phyloP scores from a whole-genome alignment of 495 filamentous ascomycete genomes.

The Durotheca rogersii region DNA sequence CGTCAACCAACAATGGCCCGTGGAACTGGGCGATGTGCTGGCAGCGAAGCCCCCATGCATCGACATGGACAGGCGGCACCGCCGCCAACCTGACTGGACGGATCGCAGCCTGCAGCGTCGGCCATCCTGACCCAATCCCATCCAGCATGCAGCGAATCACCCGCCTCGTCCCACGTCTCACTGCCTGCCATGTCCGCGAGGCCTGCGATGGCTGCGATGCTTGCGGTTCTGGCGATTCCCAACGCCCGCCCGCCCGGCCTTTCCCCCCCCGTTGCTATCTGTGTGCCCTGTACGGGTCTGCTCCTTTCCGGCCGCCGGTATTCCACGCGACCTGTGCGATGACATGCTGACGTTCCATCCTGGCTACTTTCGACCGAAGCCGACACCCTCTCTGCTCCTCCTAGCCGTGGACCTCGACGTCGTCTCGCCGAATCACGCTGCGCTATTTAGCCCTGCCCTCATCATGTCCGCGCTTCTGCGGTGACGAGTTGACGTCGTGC shows the following conservation, averaged over 20 bases:
- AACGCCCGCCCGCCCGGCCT: background rate
- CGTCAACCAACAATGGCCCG: constrained; percentile 20
- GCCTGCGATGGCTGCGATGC: too few species aligned
- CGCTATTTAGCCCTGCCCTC: too few species aligned
- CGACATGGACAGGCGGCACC: constrained; percentile 8
- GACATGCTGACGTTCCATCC: background rate
- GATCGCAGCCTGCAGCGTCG: constrained; percentile 22
- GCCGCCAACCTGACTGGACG: constrained; percentile 28
- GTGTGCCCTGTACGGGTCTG: constrained; percentile 4
- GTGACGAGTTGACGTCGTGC: constrained; percentile 2
- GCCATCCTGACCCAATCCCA: constrained; percentile 29
- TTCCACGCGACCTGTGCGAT: constrained; percentile 6
- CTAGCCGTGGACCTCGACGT: constrained; percentile 12
- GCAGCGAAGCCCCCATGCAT: constrained; percentile 21
- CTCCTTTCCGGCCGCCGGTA: background rate
- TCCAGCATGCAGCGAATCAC: constrained; percentile 31
- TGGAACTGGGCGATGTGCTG: constrained; percentile 28
- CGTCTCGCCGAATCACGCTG: background rate
- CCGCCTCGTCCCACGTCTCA: constrained; percentile 17
- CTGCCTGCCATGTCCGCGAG: too few species aligned
- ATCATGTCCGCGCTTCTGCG: constrained; percentile 11
- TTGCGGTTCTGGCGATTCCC: constrained; percentile 6
- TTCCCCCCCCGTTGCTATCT: too few species aligned
- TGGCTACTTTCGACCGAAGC: background rate
- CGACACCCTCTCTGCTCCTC: constrained; percentile 10